Evolutionary conservation across 2,329 filamentous ascomycete genomes (phyloP).

Genomic region (Endocalyx cinctus): DNA sequence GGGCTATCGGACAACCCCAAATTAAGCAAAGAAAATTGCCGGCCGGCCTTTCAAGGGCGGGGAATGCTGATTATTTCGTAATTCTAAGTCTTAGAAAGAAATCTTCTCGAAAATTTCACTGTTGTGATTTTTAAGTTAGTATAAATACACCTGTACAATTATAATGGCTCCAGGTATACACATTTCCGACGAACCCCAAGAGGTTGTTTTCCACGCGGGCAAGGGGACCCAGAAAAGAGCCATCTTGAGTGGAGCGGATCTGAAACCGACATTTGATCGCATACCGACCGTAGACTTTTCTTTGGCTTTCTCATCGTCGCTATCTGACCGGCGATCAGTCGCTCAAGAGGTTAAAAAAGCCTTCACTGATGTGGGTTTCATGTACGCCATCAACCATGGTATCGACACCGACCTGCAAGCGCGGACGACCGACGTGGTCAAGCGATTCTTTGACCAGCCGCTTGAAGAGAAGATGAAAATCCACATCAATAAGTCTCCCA

Average conservation of each 20-base stretch:
- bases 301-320: background rate
- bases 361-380: constrained; percentile 15
- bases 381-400: constrained; percentile 19
- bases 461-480: constrained; percentile 15
- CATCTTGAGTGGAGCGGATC: constrained; percentile 2
- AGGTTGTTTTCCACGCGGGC: constrained; percentile 10
- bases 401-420: constrained; percentile 10
- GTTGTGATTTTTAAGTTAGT: no score
- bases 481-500: constrained; percentile 5
- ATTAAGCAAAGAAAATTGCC: no score
- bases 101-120: background rate
- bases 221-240: constrained; percentile 6
- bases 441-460: constrained; percentile 14
- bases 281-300: constrained; percentile 6
- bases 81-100: no score
- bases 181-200: constrained; percentile 3
- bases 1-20: no score
- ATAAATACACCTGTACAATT: no score
- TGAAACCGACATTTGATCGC: constrained; percentile 4
- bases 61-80: background rate
- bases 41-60: no score
- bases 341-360: constrained; percentile 5
- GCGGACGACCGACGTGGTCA: constrained; percentile 5
- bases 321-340: constrained; percentile 4
- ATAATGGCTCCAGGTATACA: constrained; percentile 9